Percentiles rank a stretch among this genome's conserved stretches.
Conservation (phyloP, 148 eudicot species). For the Rhododendron griersonianum region DNA sequence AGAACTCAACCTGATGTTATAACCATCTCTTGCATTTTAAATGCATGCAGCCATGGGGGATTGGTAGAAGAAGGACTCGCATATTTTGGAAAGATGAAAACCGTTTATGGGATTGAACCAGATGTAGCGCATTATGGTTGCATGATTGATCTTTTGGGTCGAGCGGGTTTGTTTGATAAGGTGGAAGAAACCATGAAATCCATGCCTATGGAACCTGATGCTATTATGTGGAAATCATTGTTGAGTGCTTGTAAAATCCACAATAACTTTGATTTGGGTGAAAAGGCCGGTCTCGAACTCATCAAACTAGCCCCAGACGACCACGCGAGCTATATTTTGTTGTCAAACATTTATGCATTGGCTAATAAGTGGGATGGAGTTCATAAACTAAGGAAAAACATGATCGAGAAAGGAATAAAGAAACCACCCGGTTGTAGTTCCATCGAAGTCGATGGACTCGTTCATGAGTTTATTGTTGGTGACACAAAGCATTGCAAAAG, state of each 20-base stretch:
- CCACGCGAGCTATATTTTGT: conserved; percentile 10
- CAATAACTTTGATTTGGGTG: conserved; percentile 6
- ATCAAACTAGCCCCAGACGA: conserved; percentile 17
- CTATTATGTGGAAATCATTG: conserved; percentile 12
- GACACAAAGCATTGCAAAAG: conserved; percentile 6
- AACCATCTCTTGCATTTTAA: conserved; percentile 17
- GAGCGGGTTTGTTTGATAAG: conserved; percentile 15
- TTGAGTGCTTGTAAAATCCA: conserved; percentile 21
- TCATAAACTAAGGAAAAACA: conserved; percentile 3
- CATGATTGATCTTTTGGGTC: conserved; percentile 19
- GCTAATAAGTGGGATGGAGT: conserved; percentile 12
- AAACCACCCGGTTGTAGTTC: conserved; percentile 22
- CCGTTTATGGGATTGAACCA: conserved; percentile 11
- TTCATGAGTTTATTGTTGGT: conserved; percentile 17
- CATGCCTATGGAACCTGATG: conserved; percentile 18
- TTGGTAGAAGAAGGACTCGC: conserved; percentile 8
- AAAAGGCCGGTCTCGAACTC: background rate
- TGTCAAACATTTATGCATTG: conserved; percentile 17
- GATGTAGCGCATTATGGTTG: conserved; percentile 21
- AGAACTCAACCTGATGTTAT: conserved; percentile 3
- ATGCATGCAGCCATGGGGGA: conserved; percentile 23
- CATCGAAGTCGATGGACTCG: conserved; percentile 17
- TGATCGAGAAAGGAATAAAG: conserved; percentile 8
- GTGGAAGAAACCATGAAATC: conserved; percentile 3
- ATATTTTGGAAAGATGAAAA: conserved; percentile 8